phyloP scores from a whole-genome alignment of 1,139 yeast species.

The Geotrichum carabidarum region DNA sequence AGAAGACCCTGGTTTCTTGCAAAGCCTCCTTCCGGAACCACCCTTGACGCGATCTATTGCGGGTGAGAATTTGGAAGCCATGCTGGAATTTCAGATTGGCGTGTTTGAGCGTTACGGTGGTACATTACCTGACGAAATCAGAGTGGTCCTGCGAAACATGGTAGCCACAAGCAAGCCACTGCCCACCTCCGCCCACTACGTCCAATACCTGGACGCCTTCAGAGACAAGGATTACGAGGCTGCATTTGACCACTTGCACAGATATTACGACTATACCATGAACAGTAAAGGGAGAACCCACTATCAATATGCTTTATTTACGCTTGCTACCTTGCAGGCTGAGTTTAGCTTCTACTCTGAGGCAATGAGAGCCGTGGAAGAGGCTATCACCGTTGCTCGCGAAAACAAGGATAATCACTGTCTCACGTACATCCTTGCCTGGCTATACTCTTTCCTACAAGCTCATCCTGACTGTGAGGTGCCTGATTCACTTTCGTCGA shows the following conservation, averaged over 20 bases:
- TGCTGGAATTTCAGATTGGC: conserved; percentile 55
- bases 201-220: conserved; percentile 60
- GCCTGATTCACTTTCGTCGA: conserved; percentile 35
- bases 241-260: conserved; percentile 67
- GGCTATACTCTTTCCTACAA: conserved; percentile 70
- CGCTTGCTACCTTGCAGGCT: conserved; percentile 73
- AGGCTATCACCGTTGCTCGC: conserved; percentile 82
- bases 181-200: conserved; percentile 61
- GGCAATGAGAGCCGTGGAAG: conserved; percentile 76
- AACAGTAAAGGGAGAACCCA: conserved; percentile 59
- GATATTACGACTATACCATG: conserved; percentile 83
- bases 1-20: conserved; percentile 1
- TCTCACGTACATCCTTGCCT: conserved; percentile 67
- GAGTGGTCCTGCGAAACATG: conserved; percentile 46
- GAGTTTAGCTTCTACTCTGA: conserved; percentile 69
- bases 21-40: conserved; percentile 6
- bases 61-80: conserved; percentile 48
- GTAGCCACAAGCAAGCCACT: conserved; percentile 49
- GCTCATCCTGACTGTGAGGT: conserved; percentile 50
- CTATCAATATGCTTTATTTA: conserved; percentile 77
- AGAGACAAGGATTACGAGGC: conserved; percentile 63
- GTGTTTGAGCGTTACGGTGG: conserved; percentile 45
- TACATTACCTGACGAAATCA: conserved; percentile 45
- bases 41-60: conserved; percentile 36
- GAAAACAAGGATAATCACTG: conserved; percentile 76